These are phyloP conservation scores for Colletotrichum agaves DNA, from an alignment of 2,329 filamentous ascomycete genomes.

Conservation along the genomic window DNA sequence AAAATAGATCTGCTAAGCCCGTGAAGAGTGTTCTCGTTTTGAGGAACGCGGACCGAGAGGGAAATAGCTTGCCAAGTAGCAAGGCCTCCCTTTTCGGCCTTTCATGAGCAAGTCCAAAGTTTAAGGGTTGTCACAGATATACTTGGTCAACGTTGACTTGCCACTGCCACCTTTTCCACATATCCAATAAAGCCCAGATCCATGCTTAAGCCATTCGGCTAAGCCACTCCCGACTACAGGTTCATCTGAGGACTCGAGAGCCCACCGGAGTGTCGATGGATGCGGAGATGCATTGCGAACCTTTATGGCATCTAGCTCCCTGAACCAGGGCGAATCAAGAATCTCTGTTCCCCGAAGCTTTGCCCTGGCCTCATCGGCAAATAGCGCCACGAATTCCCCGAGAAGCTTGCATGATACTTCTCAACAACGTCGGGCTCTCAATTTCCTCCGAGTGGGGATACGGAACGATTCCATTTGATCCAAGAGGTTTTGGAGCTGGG, in stretches of 20 bases:
- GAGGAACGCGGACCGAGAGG: neutral
- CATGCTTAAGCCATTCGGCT: neutral
- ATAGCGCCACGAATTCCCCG: too few species aligned
- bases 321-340: neutral
- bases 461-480: too few species aligned
- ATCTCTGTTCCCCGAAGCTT: too few species aligned
- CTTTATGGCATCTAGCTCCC: neutral
- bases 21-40: neutral
- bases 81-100: neutral
- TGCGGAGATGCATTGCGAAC: neutral
- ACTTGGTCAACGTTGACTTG: conserved; percentile 35
- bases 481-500: neutral
- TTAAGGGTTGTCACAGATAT: neutral
- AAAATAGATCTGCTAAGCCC: neutral
- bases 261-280: neutral
- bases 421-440: too few species aligned
- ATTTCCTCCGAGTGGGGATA: too few species aligned
- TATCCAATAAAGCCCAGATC: conserved; percentile 24
- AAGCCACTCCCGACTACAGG: neutral
- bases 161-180: conserved; percentile 30
- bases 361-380: too few species aligned
- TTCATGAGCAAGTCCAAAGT: neutral
- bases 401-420: too few species aligned
- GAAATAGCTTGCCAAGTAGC: neutral
- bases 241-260: neutral